phyloP scores from a whole-genome alignment of 179 eudicot genomes.

The Beta macrorhiza region DNA sequence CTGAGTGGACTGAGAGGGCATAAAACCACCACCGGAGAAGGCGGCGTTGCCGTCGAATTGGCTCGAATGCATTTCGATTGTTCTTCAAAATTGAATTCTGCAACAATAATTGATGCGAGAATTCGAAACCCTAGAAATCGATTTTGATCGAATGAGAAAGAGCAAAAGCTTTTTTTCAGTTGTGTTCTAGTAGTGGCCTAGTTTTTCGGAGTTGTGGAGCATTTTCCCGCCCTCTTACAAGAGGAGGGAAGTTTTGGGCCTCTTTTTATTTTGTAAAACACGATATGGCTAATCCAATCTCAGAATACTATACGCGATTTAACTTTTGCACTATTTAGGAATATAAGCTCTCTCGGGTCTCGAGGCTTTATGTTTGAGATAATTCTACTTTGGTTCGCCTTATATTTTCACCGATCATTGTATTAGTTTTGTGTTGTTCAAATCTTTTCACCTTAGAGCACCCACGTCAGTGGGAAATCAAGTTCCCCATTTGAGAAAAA shows the following conservation, averaged over 20 bases:
- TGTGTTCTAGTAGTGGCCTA: not conserved
- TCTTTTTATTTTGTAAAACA: not conserved
- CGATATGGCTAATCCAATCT: too few relatives aligned
- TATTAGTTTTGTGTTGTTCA: too few relatives aligned
- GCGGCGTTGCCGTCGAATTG: constrained; percentile 72
- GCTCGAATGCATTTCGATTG: constrained; percentile 35
- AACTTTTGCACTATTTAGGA: too few relatives aligned
- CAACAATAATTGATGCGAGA: not conserved
- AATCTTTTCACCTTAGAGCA: too few relatives aligned
- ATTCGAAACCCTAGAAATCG: constrained; percentile 30
- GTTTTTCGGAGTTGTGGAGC: not conserved
- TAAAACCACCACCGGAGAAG: constrained; percentile 78
- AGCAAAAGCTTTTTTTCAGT: not conserved
- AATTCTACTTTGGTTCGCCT: too few relatives aligned
- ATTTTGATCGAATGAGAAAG: not conserved
- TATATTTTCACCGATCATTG: too few relatives aligned
- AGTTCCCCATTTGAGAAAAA: too few relatives aligned
- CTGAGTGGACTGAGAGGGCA: constrained; percentile 75
- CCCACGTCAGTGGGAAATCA: too few relatives aligned
- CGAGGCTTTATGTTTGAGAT: too few relatives aligned
- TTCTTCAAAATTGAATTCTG: not conserved
- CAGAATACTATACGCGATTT: too few relatives aligned
- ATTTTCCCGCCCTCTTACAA: constrained; percentile 20
- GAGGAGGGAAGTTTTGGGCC: constrained; percentile 1
- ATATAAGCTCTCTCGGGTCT: too few relatives aligned